These are phyloP conservation scores for Papiliotrema flavescens DNA, from an alignment of 1,284 basidiomycete genomes.

Conservation along the genomic window DNA sequence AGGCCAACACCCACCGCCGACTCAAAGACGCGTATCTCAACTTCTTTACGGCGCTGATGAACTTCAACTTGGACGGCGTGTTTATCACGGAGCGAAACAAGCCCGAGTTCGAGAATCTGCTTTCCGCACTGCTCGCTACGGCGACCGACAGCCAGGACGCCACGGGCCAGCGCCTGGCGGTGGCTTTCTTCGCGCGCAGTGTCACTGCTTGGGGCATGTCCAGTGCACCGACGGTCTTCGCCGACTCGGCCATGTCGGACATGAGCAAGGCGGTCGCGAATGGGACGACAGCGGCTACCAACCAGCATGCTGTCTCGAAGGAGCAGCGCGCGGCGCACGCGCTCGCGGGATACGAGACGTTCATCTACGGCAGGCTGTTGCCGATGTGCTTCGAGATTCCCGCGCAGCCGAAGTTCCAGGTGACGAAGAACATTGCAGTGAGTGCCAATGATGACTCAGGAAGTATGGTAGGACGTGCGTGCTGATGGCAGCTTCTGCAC, in stretches of 20 bases:
- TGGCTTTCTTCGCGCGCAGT: slow-evolving; percentile 68
- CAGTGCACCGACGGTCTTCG: slow-evolving; percentile 38
- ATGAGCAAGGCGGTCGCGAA: slow-evolving; percentile 50
- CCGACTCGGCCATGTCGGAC: slow-evolving; percentile 35
- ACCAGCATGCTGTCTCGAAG: slow-evolving; percentile 38
- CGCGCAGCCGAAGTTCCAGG: slow-evolving; percentile 73
- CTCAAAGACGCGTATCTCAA: slow-evolving; percentile 87
- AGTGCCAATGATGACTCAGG: no score
- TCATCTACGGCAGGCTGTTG: slow-evolving; percentile 84
- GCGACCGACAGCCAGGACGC: slow-evolving; percentile 72
- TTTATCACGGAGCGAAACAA: slow-evolving; percentile 81
- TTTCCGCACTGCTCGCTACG: slow-evolving; percentile 59
- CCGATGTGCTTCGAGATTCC: slow-evolving; percentile 81
- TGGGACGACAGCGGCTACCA: slow-evolving; percentile 29
- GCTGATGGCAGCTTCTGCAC: slow-evolving; percentile 64
- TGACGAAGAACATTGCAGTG: slow-evolving; percentile 79
- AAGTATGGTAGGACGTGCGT: neutral
- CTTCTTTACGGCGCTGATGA: slow-evolving; percentile 78
- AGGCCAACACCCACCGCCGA: slow-evolving; percentile 74
- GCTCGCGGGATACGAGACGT: slow-evolving; percentile 87
- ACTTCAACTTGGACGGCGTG: slow-evolving; percentile 72
- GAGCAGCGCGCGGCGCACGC: slow-evolving; percentile 50
- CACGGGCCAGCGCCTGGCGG: slow-evolving; percentile 71
- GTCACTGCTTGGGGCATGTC: slow-evolving; percentile 71
- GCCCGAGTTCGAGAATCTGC: slow-evolving; percentile 70